phyloP scores from a whole-genome alignment of 768 basidiomycete species.

The Serendipita indica region DNA sequence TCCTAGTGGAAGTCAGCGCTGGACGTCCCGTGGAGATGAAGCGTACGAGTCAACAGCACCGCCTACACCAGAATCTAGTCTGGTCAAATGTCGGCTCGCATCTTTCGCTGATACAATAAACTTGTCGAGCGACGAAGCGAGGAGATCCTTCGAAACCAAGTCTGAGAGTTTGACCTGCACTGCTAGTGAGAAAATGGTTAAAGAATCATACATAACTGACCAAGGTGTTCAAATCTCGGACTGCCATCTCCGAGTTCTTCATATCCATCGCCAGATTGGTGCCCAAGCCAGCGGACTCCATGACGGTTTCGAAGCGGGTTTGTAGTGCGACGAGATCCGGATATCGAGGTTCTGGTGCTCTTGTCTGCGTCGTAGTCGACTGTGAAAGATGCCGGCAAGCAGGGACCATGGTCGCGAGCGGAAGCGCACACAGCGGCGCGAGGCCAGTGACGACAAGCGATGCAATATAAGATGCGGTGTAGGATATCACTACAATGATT shows the following conservation, averaged over 20 bases:
- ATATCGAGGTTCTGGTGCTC: neutral
- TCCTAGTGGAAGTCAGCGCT: neutral
- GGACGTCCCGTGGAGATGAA: neutral
- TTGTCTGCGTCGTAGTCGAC: neutral
- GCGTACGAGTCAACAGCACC: slow-evolving; percentile 5
- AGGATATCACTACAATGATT: neutral
- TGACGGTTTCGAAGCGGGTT: slow-evolving; percentile 5
- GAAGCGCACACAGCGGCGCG: neutral
- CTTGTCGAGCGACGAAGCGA: neutral
- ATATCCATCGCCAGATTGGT: neutral
- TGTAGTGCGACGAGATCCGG: slow-evolving; percentile 1
- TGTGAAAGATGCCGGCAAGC: neutral
- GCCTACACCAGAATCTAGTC: neutral
- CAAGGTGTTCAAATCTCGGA: neutral
- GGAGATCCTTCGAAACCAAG: neutral
- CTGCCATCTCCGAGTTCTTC: slow-evolving; percentile 8
- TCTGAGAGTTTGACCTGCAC: slow-evolving; percentile 5
- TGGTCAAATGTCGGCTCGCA: neutral
- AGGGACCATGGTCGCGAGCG: neutral
- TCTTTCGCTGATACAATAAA: neutral
- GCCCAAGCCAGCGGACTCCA: neutral
- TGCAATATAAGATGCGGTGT: neutral
- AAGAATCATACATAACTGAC: neutral
- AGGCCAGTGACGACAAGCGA: neutral
- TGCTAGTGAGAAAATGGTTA: neutral